A percentile compares a stretch with the other conserved stretches of the same genome.
Conservation (phyloP, 768 basidiomycete species). For the Leccinum sublutescens region DNA sequence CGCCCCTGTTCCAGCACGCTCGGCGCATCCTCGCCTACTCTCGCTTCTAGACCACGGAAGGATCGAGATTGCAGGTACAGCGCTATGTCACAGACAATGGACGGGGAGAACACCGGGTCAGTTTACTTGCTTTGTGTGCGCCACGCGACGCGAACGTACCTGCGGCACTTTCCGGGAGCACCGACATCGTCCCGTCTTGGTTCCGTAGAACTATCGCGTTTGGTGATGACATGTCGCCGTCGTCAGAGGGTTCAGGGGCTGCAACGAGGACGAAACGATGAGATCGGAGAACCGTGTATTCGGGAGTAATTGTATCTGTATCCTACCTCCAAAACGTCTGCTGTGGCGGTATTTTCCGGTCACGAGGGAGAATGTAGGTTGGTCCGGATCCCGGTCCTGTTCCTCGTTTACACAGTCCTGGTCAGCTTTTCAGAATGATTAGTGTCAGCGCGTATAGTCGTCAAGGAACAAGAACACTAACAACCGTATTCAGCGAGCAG, state of each 20-base stretch:
- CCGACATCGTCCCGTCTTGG: conserved; percentile 57
- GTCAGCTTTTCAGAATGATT: conserved; percentile 6
- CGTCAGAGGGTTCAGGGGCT: conserved; percentile 14
- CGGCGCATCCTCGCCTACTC: conserved; percentile 76
- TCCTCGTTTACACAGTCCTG: conserved; percentile 19
- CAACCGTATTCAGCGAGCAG: conserved; percentile 43
- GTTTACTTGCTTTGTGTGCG: conserved; percentile 1
- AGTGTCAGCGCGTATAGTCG: background rate
- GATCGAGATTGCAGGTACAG: conserved; percentile 70
- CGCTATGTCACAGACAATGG: conserved; percentile 39
- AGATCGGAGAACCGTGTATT: conserved; percentile 1
- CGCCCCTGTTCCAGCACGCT: conserved; percentile 85
- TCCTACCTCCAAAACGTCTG: conserved; percentile 57
- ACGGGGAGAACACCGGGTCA: conserved; percentile 5
- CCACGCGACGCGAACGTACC: conserved; percentile 41
- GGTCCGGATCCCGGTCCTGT: conserved; percentile 57
- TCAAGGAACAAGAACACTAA: conserved; percentile 6
- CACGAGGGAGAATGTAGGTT: conserved; percentile 80
- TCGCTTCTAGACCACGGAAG: conserved; percentile 79
- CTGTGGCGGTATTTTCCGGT: conserved; percentile 84
- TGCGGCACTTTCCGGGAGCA: conserved; percentile 64
- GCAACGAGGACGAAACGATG: background rate
- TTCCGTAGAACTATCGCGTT: conserved; percentile 59
- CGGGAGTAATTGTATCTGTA: background rate
- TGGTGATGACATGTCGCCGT: conserved; percentile 26